Percentiles rank a stretch among this genome's conserved stretches.
These are phyloP conservation scores for Sedum album DNA, from an alignment of 164 flowering plant genomes.

Conservation along the genomic window DNA sequence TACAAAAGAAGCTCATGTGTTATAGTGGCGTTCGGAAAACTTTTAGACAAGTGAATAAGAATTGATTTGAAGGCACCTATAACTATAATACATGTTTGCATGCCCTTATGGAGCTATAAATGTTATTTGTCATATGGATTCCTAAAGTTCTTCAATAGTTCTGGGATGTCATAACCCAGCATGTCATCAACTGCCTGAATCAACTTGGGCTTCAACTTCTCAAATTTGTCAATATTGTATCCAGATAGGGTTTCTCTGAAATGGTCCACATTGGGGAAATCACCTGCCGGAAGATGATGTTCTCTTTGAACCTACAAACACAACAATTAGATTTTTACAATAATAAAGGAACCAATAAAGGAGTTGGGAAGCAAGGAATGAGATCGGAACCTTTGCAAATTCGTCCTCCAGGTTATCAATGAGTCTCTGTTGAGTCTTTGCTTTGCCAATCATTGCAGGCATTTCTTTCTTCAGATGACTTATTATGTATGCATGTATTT, in stretches of 20 bases:
- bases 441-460: slow-evolving; percentile 95
- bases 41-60: no score
- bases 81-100: no score
- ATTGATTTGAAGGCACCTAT: no score
- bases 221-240: slow-evolving; percentile 81
- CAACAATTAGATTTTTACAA: neutral
- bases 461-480: slow-evolving; percentile 91
- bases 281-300: slow-evolving; percentile 70
- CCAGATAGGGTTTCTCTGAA: slow-evolving; percentile 66
- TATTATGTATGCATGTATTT: slow-evolving; percentile 92
- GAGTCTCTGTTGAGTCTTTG: slow-evolving; percentile 77
- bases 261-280: slow-evolving; percentile 84
- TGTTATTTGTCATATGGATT: slow-evolving; percentile 54
- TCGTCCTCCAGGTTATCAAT: slow-evolving; percentile 75
- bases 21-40: no score
- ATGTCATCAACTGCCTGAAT: slow-evolving; percentile 85
- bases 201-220: slow-evolving; percentile 86
- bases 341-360: slow-evolving; percentile 1
- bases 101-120: no score
- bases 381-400: slow-evolving; percentile 61
- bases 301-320: slow-evolving; percentile 66
- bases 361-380: slow-evolving; percentile 10
- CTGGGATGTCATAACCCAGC: slow-evolving; percentile 92
- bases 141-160: slow-evolving; percentile 68
- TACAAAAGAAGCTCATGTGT: no score